Evolutionary conservation across 2,329 filamentous ascomycete species (phyloP).

Genomic region (Aureobasidium sp.): DNA sequence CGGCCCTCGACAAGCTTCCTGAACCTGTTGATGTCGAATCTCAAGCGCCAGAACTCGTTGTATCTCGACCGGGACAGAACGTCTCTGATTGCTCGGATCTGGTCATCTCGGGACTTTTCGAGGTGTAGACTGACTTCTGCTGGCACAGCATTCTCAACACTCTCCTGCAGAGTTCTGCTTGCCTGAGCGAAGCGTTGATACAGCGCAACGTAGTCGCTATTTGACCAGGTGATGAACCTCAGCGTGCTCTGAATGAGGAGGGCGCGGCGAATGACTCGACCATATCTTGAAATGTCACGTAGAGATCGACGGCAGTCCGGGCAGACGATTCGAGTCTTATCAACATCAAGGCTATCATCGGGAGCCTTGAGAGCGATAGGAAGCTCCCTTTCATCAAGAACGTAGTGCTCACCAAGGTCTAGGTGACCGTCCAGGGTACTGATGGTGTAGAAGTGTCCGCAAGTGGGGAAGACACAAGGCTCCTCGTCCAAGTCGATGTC

Average conservation of each 20-base stretch:
- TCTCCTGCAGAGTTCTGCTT: background rate
- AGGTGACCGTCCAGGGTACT: conserved; percentile 54
- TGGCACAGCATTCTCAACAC: background rate
- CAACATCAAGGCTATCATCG: conserved; percentile 42
- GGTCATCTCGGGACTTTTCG: background rate
- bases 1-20: conserved; percentile 30
- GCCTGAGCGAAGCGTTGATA: background rate
- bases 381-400: conserved; percentile 27
- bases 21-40: conserved; percentile 20
- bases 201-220: conserved; percentile 20
- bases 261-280: conserved; percentile 50
- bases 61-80: background rate
- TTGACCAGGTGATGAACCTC: conserved; percentile 52
- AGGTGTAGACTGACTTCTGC: background rate
- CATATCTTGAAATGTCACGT: conserved; percentile 50
- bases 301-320: conserved; percentile 52
- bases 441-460: conserved; percentile 55
- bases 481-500: conserved; percentile 51
- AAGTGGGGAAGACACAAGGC: conserved; percentile 54
- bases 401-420: conserved; percentile 44
- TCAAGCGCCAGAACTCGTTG: background rate
- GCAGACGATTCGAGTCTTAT: conserved; percentile 43
- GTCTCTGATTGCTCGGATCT: background rate
- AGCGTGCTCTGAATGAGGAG: conserved; percentile 56
- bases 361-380: conserved; percentile 24